A percentile compares a stretch with the other conserved stretches of the same genome.
These are phyloP conservation scores for Clonostachys rosea DNA, from an alignment of 2,329 filamentous ascomycete genomes.

Conservation along the genomic window DNA sequence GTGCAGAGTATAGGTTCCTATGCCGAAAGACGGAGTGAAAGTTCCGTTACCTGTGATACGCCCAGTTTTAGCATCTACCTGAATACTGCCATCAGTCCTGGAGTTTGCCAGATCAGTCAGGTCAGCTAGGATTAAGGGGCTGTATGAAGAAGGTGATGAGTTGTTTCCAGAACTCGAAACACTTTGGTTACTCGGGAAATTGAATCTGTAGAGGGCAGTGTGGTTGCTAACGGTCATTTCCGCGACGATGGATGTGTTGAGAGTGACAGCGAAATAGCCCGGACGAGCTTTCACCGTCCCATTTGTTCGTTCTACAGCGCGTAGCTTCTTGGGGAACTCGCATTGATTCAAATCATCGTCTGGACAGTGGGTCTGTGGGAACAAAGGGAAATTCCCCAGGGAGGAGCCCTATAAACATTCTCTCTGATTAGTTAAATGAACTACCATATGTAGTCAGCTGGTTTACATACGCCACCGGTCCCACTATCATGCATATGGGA, in stretches of 20 bases:
- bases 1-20: conserved; percentile 50
- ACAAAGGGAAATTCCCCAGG: conserved; percentile 47
- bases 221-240: conserved; percentile 60
- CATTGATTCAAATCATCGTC: conserved; percentile 41
- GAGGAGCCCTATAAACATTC: conserved; percentile 26
- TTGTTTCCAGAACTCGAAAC: conserved; percentile 6
- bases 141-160: conserved; percentile 6
- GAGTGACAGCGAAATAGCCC: conserved; percentile 55
- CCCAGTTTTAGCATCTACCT: conserved; percentile 34
- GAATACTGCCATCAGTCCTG: conserved; percentile 11
- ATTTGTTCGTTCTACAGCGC: conserved; percentile 42
- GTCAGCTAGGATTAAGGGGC: conserved; percentile 55
- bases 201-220: conserved; percentile 57
- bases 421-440: not conserved
- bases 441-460: not conserved
- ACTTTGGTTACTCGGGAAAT: conserved; percentile 35
- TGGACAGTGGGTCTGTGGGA: conserved; percentile 39
- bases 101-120: conserved; percentile 46
- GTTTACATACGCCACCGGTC: conserved; percentile 20
- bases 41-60: conserved; percentile 55
- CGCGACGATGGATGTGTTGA: conserved; percentile 51
- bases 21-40: conserved; percentile 57
- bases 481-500: conserved; percentile 22
- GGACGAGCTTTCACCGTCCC: conserved; percentile 50
- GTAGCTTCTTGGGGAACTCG: conserved; percentile 40